phyloP scores from a whole-genome alignment of 208 protist species.

The Trypanosoma avium region DNA sequence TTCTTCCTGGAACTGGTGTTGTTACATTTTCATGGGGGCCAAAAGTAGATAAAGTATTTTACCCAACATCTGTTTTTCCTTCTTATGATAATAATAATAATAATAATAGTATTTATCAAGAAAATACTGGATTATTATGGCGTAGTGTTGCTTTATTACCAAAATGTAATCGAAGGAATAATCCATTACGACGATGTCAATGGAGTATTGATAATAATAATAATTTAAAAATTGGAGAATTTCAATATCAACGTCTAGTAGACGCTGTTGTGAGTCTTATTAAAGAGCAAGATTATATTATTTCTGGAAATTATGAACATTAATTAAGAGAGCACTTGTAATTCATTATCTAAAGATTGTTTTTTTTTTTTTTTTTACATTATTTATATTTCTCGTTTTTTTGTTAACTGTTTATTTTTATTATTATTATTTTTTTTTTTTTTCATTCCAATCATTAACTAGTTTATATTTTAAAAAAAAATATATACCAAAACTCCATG shows the following conservation, averaged over 20 bases:
- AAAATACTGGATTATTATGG: constrained; percentile 2
- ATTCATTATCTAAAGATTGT: too few relatives aligned
- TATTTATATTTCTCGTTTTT: too few relatives aligned
- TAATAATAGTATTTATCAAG: background rate
- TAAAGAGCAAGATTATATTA: background rate
- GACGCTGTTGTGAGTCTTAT: background rate
- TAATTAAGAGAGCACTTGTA: too few relatives aligned
- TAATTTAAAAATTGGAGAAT: background rate
- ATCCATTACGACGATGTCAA: background rate
- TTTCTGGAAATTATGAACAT: too few relatives aligned
- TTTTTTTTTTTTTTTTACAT: constrained; percentile 2
- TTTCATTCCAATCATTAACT: too few relatives aligned
- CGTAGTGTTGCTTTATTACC: constrained; percentile 5
- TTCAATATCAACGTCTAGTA: background rate
- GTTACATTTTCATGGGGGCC: constrained; percentile 10
- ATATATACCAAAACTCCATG: constrained; percentile 1
- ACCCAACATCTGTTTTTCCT: constrained; percentile 6
- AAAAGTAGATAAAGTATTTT: background rate
- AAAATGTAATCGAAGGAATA: background rate
- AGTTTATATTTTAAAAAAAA: background rate
- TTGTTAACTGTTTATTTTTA: background rate
- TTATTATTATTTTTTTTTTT: background rate
- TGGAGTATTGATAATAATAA: background rate
- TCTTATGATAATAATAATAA: background rate
- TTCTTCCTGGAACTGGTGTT: constrained; percentile 5